Evolutionary conservation across 345 rosid genomes (phyloP).

Genomic region (Ceriops tagal): DNA sequence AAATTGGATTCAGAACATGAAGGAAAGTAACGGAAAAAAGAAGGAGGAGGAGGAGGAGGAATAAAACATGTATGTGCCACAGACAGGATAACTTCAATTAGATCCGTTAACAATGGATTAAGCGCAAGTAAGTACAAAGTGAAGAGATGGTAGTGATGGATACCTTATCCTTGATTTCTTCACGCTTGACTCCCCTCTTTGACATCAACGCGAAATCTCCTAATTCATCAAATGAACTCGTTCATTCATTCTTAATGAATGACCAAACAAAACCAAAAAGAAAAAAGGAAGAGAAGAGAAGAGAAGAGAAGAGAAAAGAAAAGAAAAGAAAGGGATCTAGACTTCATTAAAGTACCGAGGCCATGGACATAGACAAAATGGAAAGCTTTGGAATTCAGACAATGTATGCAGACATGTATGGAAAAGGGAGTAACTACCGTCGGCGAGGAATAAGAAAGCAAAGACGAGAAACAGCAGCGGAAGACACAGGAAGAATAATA

Average conservation of each 20-base stretch:
- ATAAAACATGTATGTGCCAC: neutral
- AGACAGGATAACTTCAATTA: no score
- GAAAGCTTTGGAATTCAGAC: no score
- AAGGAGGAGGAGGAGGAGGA: no score
- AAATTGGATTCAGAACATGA: neutral
- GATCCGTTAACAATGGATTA: no score
- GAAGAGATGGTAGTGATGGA: neutral
- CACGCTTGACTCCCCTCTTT: slow-evolving; percentile 63
- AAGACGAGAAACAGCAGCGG: slow-evolving; percentile 33
- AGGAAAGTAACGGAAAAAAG: neutral
- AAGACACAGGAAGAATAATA: no score
- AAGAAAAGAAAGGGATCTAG: neutral
- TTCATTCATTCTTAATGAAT: neutral
- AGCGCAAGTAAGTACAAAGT: no score
- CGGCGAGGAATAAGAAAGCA: slow-evolving; percentile 22
- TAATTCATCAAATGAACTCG: slow-evolving; percentile 5
- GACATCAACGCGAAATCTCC: slow-evolving; percentile 75
- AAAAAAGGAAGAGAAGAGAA: neutral
- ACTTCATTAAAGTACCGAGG: no score
- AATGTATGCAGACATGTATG: no score
- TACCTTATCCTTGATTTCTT: slow-evolving; percentile 81
- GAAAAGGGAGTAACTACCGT: no score
- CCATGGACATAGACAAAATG: no score
- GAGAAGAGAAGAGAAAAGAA: neutral
- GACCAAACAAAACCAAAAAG: neutral